A percentile compares a stretch with the other conserved stretches of the same genome.
phyloP scores from a whole-genome alignment of 257 asterid species.

The Asclepias syriaca region DNA sequence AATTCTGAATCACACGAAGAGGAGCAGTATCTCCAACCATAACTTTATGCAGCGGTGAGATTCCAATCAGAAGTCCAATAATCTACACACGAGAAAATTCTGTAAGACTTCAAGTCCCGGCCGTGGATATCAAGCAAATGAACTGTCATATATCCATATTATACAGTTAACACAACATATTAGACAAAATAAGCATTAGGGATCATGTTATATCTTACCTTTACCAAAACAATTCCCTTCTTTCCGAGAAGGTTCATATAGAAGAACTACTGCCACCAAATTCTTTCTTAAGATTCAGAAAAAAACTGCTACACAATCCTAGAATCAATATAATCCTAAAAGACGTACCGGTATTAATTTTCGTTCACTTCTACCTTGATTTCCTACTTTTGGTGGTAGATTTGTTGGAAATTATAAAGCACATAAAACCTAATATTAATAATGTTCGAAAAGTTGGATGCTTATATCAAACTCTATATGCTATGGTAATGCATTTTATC shows the following conservation, averaged over 20 bases:
- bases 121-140: neutral
- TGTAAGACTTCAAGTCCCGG: neutral
- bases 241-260: neutral
- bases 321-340: neutral
- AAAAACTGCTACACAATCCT: neutral
- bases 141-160: neutral
- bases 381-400: neutral
- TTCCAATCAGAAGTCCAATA: constrained; percentile 68
- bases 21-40: constrained; percentile 72
- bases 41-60: constrained; percentile 51
- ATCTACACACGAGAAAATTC: constrained; percentile 27
- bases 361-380: neutral
- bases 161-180: neutral
- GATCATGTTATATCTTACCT: neutral
- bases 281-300: neutral
- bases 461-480: constrained; percentile 1
- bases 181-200: neutral
- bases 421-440: neutral
- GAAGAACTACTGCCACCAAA: neutral
- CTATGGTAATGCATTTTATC: neutral
- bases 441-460: neutral
- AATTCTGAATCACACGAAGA: constrained; percentile 60
- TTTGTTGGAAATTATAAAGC: neutral
- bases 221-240: neutral
- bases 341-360: neutral